Base-by-base conservation (phyloP, 1,284 basidiomycete species). In the Coriolopsis trogii region DNA sequence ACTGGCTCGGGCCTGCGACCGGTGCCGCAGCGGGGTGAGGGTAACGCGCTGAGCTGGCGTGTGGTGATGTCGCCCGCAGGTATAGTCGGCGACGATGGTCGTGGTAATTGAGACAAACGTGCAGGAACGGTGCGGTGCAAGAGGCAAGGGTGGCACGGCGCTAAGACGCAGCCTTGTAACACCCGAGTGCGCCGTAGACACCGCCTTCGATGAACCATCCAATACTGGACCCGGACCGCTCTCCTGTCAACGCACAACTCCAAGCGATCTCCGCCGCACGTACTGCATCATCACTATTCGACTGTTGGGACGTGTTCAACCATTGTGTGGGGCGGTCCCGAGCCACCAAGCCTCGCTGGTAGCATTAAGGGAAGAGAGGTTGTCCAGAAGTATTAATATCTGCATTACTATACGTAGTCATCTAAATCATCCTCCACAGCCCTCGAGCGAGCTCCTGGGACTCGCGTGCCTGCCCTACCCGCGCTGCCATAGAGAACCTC, bases 401-500 rank as follows among this genome's bases (percentile, higher is more conserved):
- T 63, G 59, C 57, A 62, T 60, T 62, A 66, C 49, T 57, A 62
- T 61, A 60, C 28, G 46, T 62, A 55, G 49, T 49, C 59, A 53
- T 64, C 63, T 59, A 61, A 33, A 53, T 59, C 60, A 28, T 61
- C 63, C 41, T 59, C 66, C 8, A 46, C 49, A 25, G 47, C 58
- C 10, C 26, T 42, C 41, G 66, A 59, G 41, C 62, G 64, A 42
- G 57, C 53, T 18, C 66, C 64, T 33, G 67, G 65, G 41, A 50
- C 53, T n/a, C 54, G 58, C 23, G 59, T 46, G 20, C 62, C 63
- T 41, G 73, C 73, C 45, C 73, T 70, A 18, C 82, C 84, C 3
- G 83, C 79, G 64, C 86, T 87, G 52, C 77, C 84, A 63, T 87
- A 87, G 63, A 82, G 70, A 48, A 88, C 75, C 69, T 91, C 88